Base-by-base conservation (phyloP, 2,329 filamentous ascomycete species). In the Cadophora malorum region DNA sequence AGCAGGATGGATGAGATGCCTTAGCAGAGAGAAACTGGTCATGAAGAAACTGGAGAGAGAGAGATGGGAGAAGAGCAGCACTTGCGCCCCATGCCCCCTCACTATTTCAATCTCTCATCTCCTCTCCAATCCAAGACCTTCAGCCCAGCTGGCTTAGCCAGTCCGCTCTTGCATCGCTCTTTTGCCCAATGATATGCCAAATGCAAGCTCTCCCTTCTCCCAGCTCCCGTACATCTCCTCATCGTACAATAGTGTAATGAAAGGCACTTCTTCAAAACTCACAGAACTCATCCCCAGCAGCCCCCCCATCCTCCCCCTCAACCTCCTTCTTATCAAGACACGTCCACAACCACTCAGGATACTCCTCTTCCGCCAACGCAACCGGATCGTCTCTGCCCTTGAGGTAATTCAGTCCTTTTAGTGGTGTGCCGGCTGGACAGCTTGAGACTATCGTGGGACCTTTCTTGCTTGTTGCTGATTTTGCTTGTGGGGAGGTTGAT, bases 291-390 rank as follows among this genome's bases (percentile, higher is more conserved):
- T 95, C 92, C 25, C 89, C 91, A 10, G 83, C 84, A 6, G 31
- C 55, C 12, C 83, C 85, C 3, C 83, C 86, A 4, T 80, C 85
- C 1, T 81, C 82, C 16, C 79, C 81, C 23, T 80, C 79, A 3
- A 76, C 79, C 76, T 85, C 87, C 74, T 79, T 82, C 67, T 86
- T 83, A 62, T 89, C 86, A 65, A 96, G 80, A 73, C 91, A 88
- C 3, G 80, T 83, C 93, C 93, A 96, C 70, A 96, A 79, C 93
- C 93, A 96, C 28, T 83, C 83, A 3, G 93, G 93, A 79, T 96
- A 96, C 70, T 91, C 91, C 25, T 88, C 83, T 73, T 96, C 93
- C 41, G 88, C 83, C 74, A 89, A 79, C 10, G 93, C 93, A 6
- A 95, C 82, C 0, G 93, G 92, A 76, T 95, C 92, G 45, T 84